These are phyloP conservation scores for Primulina eburnea DNA, from an alignment of 257 asterid species.

Conservation along the genomic window DNA sequence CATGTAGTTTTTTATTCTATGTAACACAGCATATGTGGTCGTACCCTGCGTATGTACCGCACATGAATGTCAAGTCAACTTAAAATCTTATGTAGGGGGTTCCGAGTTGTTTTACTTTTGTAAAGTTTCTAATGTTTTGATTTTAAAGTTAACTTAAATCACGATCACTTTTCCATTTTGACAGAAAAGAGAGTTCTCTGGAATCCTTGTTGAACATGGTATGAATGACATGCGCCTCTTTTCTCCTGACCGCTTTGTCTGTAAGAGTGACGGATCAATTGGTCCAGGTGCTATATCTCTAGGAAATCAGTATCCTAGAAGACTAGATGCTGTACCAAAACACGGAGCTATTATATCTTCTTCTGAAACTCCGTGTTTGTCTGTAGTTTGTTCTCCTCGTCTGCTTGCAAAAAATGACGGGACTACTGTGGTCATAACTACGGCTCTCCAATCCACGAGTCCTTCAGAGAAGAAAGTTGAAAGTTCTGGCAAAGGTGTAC, in stretches of 20 bases:
- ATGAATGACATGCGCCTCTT: constrained; percentile 44
- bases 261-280: constrained; percentile 39
- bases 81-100: neutral
- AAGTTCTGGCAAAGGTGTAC: constrained; percentile 49
- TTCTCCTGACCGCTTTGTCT: constrained; percentile 61
- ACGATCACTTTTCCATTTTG: constrained; percentile 18
- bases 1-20: neutral
- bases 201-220: constrained; percentile 55
- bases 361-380: constrained; percentile 48
- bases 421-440: constrained; percentile 43
- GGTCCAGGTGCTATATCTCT: constrained; percentile 39
- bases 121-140: constrained; percentile 13
- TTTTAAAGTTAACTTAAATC: neutral
- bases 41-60: constrained; percentile 3
- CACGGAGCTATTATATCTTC: constrained; percentile 45
- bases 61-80: constrained; percentile 1
- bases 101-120: neutral
- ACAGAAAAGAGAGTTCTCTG: constrained; percentile 51
- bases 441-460: constrained; percentile 46
- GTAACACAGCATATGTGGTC: constrained; percentile 3
- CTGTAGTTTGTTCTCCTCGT: constrained; percentile 70
- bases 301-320: constrained; percentile 37
- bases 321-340: constrained; percentile 46
- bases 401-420: constrained; percentile 48
- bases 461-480: constrained; percentile 49